phyloP scores from a whole-genome alignment of 179 eudicot species.

The Spergularia azorica region DNA sequence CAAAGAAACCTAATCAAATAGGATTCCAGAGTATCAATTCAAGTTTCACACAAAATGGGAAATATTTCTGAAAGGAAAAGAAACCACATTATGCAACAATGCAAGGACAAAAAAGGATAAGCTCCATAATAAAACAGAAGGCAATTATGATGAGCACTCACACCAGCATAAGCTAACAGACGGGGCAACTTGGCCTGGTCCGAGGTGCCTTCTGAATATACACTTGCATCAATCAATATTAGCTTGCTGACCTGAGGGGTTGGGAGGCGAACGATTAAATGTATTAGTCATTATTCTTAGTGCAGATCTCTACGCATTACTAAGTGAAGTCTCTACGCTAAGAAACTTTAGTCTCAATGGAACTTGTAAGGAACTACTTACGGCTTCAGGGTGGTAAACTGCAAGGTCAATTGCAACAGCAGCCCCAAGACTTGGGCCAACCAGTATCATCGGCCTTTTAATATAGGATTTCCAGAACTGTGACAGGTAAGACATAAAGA shows the following conservation, averaged over 20 bases:
- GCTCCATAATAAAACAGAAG: not conserved
- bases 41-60: not conserved
- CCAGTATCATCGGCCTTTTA: slow-evolving; percentile 76
- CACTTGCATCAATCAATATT: slow-evolving; percentile 91
- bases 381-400: slow-evolving; percentile 77
- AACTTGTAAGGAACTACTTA: slow-evolving; percentile 41
- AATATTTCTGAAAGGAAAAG: not conserved
- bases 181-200: slow-evolving; percentile 67
- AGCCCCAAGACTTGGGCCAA: slow-evolving; percentile 95
- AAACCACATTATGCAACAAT: not conserved
- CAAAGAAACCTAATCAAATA: slow-evolving; percentile 55
- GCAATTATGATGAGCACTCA: slow-evolving; percentile 29
- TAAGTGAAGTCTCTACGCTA: not conserved
- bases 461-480: slow-evolving; percentile 83
- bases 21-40: not conserved
- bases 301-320: not conserved
- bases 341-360: not conserved
- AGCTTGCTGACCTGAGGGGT: slow-evolving; percentile 71
- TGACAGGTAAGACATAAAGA: slow-evolving; percentile 3
- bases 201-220: slow-evolving; percentile 80
- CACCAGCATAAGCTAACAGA: slow-evolving; percentile 84
- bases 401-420: slow-evolving; percentile 89
- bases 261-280: not conserved
- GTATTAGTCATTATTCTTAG: not conserved
- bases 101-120: not conserved